phyloP scores from a whole-genome alignment of 495 filamentous ascomycete genomes.

The Hypoxylon perforatum region DNA sequence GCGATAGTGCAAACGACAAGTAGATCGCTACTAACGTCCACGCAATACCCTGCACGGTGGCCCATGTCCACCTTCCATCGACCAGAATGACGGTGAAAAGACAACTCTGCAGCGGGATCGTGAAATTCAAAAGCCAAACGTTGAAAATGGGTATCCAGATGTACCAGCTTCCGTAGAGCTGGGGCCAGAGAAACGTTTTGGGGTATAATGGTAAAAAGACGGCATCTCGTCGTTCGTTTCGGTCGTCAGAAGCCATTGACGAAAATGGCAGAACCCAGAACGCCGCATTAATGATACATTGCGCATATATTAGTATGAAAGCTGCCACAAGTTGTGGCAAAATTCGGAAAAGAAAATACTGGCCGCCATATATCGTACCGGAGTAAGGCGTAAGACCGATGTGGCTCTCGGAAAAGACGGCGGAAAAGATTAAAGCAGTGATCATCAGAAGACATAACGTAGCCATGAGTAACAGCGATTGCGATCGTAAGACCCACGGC shows the following conservation, averaged over 20 bases:
- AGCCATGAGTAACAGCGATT: slow-evolving; percentile 67
- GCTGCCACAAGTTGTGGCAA: slow-evolving; percentile 82
- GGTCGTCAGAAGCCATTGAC: slow-evolving; percentile 71
- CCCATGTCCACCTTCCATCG: slow-evolving; percentile 75
- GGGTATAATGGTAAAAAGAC: slow-evolving; percentile 65
- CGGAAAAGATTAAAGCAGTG: slow-evolving; percentile 75
- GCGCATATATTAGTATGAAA: slow-evolving; percentile 76
- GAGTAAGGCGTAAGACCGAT: slow-evolving; percentile 73
- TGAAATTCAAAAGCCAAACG: slow-evolving; percentile 59
- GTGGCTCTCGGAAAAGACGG: slow-evolving; percentile 73
- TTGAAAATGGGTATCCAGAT: slow-evolving; percentile 56
- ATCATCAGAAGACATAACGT: slow-evolving; percentile 76
- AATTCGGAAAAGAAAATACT: slow-evolving; percentile 90
- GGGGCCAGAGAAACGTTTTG: slow-evolving; percentile 61
- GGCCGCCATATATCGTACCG: slow-evolving; percentile 67
- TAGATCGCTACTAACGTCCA: slow-evolving; percentile 85
- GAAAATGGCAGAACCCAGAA: slow-evolving; percentile 82
- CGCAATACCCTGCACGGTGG: slow-evolving; percentile 76
- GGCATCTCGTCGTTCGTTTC: slow-evolving; percentile 59
- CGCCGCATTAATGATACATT: slow-evolving; percentile 78
- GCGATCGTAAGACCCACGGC: slow-evolving; percentile 72
- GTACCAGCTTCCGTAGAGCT: slow-evolving; percentile 56
- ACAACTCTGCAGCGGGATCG: slow-evolving; percentile 59
- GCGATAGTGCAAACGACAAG: slow-evolving; percentile 68
- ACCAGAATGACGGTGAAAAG: slow-evolving; percentile 58